A percentile compares a stretch with the other conserved stretches of the same genome.
These are phyloP conservation scores for Arthroderma uncinatum DNA, from an alignment of 2,329 filamentous ascomycete species.

Conservation along the genomic window DNA sequence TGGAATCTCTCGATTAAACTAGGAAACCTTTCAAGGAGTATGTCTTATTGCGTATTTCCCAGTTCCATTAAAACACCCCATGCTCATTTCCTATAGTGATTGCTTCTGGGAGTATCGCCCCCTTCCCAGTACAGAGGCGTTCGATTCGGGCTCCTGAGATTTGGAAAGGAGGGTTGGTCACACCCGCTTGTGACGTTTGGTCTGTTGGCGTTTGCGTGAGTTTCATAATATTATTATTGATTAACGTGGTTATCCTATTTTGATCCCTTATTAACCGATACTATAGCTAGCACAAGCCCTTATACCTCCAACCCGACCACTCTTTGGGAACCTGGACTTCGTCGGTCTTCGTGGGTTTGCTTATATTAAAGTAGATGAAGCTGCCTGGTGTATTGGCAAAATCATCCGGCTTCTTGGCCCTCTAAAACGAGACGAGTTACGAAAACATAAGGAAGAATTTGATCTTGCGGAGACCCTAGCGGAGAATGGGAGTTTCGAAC, in stretches of 20 bases:
- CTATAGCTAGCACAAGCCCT: background rate
- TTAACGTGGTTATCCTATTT: background rate
- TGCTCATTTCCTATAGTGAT: background rate
- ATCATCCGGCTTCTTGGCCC: background rate
- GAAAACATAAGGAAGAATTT: background rate
- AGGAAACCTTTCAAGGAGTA: background rate
- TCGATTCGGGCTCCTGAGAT: background rate
- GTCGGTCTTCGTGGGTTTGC: background rate
- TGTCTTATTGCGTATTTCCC: background rate
- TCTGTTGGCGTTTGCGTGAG: background rate
- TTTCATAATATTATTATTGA: too few species aligned
- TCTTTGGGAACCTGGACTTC: background rate
- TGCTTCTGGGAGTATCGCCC: background rate
- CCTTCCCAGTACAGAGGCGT: background rate
- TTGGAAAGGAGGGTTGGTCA: background rate
- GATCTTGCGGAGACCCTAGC: background rate
- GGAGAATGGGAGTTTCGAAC: constrained; percentile 5
- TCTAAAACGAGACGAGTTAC: background rate
- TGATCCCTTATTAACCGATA: background rate
- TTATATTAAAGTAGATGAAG: background rate
- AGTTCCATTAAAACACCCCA: background rate
- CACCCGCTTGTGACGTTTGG: background rate
- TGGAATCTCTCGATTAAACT: background rate
- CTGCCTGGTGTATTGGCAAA: background rate
- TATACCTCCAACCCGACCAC: too few species aligned